Evolutionary conservation across 106 monocot species (phyloP).

Genomic region (Acorus calamus): DNA sequence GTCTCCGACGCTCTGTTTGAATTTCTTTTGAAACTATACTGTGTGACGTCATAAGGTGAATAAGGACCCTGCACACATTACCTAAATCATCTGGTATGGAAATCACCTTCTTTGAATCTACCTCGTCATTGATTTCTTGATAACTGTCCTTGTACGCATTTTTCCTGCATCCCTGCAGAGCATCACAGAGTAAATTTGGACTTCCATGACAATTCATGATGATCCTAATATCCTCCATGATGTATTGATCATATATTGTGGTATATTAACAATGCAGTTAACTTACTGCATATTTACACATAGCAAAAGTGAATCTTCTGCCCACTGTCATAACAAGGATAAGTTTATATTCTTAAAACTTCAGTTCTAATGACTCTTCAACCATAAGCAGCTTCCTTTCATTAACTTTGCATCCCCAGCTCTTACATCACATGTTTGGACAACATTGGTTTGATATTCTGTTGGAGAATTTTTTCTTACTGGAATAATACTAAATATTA

Average conservation of each 20-base stretch:
- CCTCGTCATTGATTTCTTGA: conserved; percentile 7
- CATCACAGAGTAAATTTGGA: neutral
- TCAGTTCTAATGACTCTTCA: no score
- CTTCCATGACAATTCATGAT: neutral
- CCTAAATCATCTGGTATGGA: conserved; percentile 12
- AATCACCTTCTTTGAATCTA: conserved; percentile 3
- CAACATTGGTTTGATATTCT: no score
- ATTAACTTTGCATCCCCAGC: no score
- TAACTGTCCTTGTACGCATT: conserved; percentile 32
- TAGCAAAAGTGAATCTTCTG: neutral
- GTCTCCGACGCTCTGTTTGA: conserved; percentile 18
- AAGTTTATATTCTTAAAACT: no score
- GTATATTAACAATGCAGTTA: no score
- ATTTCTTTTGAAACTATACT: neutral
- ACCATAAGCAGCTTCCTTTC: no score
- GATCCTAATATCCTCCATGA: no score
- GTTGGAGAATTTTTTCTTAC: no score
- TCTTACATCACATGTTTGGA: no score
- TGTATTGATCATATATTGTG: no score
- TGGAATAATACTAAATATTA: no score
- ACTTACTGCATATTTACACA: no score
- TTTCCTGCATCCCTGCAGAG: conserved; percentile 61
- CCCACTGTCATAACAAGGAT: neutral
- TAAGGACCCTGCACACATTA: conserved; percentile 30
- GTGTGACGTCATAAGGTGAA: conserved; percentile 32